Evolutionary conservation across 768 basidiomycete species (phyloP), one percentile per base, ranked within the genome.

Genomic region (Mycena floridula): DNA sequence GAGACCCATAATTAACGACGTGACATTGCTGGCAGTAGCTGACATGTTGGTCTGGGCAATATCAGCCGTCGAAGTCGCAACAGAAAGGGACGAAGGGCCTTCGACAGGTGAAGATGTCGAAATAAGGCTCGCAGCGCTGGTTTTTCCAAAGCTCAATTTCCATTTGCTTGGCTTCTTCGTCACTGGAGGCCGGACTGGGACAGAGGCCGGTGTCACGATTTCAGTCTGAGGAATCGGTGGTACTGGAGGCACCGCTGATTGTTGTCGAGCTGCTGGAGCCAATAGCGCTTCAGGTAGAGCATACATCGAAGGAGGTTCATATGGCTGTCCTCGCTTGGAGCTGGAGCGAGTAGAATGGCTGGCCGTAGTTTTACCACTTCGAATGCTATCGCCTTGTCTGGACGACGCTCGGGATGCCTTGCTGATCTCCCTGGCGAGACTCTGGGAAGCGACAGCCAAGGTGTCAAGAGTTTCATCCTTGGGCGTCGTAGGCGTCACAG

Each of bases 151-250:
- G 53, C 81, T 71, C 54, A 88, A 70, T 64, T 85, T 88, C 88
- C 91, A 84, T 57, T 82, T 89, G n/a, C 85, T 89, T 43, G 85
- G 71, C 70, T 91, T 91, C 72, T 89, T 91, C 45, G 62, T 52
- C 51, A 58, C 53, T 45, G 47, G 45, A 53, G 59, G 49, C 44
- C 50, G 44, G 5, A 59, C 24, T 45, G 66, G 57, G 50, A 74
- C 68, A 25, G 74, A 66, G 21, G 77, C 65, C 6, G 62, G 49
- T 11, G 68, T 49, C 1, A 64, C 46, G n/a, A n/a, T n/a, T n/a
- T n/a, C n/a, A 21, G 54, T 25, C 5, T 54, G 41, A 37, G 59
- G 51, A 20, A 55, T 36, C 20, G 57, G 48, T 40, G 58, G 42
- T 25, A 59, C 47, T 18, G 59, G 47, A n/a, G 55, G 52, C 50